Evolutionary conservation across 2,329 filamentous ascomycete genomes (phyloP), one percentile per base, ranked within the genome.

Genomic region (Fusarium tuaranense): DNA sequence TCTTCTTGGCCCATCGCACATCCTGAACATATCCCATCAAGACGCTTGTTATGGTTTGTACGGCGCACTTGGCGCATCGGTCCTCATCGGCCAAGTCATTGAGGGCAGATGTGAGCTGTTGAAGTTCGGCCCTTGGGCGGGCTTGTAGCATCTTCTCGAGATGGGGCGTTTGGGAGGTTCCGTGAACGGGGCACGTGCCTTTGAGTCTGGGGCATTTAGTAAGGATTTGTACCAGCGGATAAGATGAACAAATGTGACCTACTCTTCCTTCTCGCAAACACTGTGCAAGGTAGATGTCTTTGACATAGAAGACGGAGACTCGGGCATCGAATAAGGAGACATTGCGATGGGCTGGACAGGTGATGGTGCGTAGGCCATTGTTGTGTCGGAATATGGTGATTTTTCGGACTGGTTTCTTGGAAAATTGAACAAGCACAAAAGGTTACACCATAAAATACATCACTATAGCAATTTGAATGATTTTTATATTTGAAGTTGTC

Each of bases 31-130:
- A 71, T 4, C 60, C 36, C 12, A 58, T 30, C 1, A 72, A 32
- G 41, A 69, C 65, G 25, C 18, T 63, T 27, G 57, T 61, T 12
- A 61, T 72, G n/a, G 44, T 59, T 27, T 68, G 63, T 3, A 73
- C 60, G 4, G 63, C 63, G 8, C 68, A 73, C 63, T 74, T 74
- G 48, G 64, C 68, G 51, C 71, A 73, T 25, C 60, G 48, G 18
- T 72, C 59, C 18, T 41, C 71, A 34, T 60, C 41, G 1, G 20
- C 51, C 14, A 74, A 38, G 34, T 18, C 46, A 8, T 74, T 32
- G 3, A 72, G 14, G 3, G 51, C 68, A 13, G 57, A 30, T 20
- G 48, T 60, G 22, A 73, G 71, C 38, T 16, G 27, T 53, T 59
- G 64, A 5, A 72, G 18, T 25, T 73, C 71, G 6, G 60, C 41